Base-by-base conservation (phyloP, 176 grass and related monocot species). In the Bromus sterilis region DNA sequence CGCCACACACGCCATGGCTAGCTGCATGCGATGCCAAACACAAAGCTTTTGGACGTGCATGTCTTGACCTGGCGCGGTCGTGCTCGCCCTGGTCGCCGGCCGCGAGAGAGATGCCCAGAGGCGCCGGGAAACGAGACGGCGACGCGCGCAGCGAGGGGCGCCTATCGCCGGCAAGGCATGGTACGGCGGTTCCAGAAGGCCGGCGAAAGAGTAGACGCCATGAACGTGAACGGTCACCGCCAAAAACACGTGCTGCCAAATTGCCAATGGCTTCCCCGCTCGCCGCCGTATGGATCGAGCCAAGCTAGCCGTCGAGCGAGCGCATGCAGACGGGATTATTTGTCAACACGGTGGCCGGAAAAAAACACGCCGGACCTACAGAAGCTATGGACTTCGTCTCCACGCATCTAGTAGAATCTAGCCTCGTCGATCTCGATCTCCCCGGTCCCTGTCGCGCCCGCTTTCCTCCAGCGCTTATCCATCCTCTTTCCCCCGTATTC, bases 351-450 rank as follows among this genome's bases (percentile, higher is more conserved):
- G 12, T 40, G 53, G 39, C 16, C 66, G 25, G 26, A 4, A 7
- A 15, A 63, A 34, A 29, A 68, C 48, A 74, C 76, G 30, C 15
- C 32, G 53, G 33, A 6, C 80, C 72, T 26, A 26, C 56, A 7
- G 18, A 14, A 26, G 28, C 30, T 32, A 82, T 41, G 79, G 79
- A 78, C 78, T 55, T 66, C 24, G 53, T 20, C 14, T 18, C 2
- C 77, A 29, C 11, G 39, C 44, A 60, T 84, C 76, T 21, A 82
- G 48, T 16, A 85, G 77, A 84, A 76, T 69, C 69, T 23, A 39
- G 80, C 49, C 49, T 58, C 18, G 21, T 67, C 56, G 60, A 30
- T 61, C 58, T 61, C 58, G 57, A 29, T 20, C 60, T 18, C 30
- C 28, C 75, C 44, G 37, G 41, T 41, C 70, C 58, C 71, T 11